phyloP scores from a whole-genome alignment of 169 alveolate species.

The Plasmodium knowlesi region DNA sequence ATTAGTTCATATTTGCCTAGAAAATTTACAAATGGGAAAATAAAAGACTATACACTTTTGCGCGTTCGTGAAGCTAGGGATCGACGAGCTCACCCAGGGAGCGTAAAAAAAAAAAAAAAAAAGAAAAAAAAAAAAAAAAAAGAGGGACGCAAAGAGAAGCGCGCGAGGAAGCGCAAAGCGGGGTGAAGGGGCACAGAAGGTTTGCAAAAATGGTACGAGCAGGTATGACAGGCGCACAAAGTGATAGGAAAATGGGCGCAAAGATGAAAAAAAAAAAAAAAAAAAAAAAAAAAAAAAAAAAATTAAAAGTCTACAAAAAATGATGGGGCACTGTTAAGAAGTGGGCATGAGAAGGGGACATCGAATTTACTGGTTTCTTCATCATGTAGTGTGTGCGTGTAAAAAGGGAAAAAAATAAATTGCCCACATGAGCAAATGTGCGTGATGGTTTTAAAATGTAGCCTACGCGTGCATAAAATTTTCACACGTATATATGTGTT shows the following conservation, averaged over 20 bases:
- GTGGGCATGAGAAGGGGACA: background rate
- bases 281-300: background rate
- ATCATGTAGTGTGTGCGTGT: conserved; percentile 28
- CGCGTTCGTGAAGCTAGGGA: background rate
- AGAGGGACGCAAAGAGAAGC: background rate
- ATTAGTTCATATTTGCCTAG: background rate
- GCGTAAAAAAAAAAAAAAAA: background rate
- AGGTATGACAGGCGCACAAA: background rate
- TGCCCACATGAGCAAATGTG: background rate
- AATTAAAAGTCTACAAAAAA: conserved; percentile 22
- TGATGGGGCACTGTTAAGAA: background rate
- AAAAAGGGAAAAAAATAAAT: conserved; percentile 1
- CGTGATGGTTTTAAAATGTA: background rate
- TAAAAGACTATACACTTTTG: conserved; percentile 2
- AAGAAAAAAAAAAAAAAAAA: background rate
- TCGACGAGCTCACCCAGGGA: background rate
- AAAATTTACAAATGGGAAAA: background rate
- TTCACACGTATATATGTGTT: background rate
- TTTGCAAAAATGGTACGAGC: background rate
- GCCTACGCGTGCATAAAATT: background rate
- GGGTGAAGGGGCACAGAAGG: background rate
- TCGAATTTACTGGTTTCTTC: background rate
- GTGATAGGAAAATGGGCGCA: background rate
- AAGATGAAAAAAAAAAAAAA: background rate
- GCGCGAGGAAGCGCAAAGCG: background rate